These are phyloP conservation scores for Naganishia vaughanmartiniae DNA, from an alignment of 768 basidiomycete species.

Conservation along the genomic window DNA sequence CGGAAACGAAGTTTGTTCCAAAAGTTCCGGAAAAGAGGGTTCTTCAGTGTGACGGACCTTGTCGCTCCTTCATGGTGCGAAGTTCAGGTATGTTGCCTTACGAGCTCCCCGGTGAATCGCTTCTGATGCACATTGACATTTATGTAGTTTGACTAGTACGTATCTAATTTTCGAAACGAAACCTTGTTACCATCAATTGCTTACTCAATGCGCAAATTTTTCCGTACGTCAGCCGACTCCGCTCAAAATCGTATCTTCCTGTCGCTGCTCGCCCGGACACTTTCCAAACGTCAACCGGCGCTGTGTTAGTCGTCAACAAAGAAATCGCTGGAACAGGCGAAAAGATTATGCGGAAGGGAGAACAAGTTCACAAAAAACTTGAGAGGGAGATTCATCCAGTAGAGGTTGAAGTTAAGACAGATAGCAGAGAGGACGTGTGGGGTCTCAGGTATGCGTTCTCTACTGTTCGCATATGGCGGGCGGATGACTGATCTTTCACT, in stretches of 20 bases:
- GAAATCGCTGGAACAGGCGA: constrained; percentile 48
- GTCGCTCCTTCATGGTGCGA: constrained; percentile 54
- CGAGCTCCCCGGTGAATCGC: background rate
- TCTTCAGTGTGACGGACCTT: constrained; percentile 53
- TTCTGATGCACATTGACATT: background rate
- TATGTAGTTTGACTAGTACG: constrained; percentile 49
- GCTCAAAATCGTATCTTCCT: constrained; percentile 47
- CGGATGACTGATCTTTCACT: constrained; percentile 19
- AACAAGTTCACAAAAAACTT: constrained; percentile 69
- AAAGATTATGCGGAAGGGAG: constrained; percentile 47
- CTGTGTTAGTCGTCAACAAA: constrained; percentile 48
- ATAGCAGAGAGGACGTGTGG: constrained; percentile 69
- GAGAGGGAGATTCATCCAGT: constrained; percentile 69
- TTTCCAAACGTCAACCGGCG: constrained; percentile 46
- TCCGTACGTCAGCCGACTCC: constrained; percentile 39
- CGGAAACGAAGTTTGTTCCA: constrained; percentile 26
- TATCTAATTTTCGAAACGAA: background rate
- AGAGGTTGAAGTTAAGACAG: constrained; percentile 59
- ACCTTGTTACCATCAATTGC: background rate
- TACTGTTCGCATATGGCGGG: background rate
- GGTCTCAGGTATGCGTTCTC: constrained; percentile 61
- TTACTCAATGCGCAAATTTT: background rate
- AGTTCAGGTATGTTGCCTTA: constrained; percentile 32
- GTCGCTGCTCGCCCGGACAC: constrained; percentile 42
- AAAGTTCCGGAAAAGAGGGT: constrained; percentile 46